These are phyloP conservation scores for Colletotrichum siamense DNA, from an alignment of 2,329 filamentous ascomycete species.

Conservation along the genomic window DNA sequence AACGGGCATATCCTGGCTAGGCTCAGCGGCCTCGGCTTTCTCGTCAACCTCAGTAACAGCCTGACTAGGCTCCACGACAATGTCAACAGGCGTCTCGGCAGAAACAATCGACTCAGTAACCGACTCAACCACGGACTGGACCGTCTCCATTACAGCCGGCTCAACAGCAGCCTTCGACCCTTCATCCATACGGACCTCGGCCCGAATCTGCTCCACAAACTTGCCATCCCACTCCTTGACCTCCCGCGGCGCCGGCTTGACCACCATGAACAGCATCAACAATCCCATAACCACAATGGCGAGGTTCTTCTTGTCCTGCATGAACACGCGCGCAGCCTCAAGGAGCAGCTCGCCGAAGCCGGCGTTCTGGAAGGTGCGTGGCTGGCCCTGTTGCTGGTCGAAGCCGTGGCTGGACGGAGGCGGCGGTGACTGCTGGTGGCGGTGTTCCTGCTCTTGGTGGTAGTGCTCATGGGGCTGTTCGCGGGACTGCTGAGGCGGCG, in stretches of 20 bases:
- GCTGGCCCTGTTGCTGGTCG: constrained; percentile 27
- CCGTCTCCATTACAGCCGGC: not conserved
- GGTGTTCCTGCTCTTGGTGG: constrained; percentile 21
- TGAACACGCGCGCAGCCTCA: constrained; percentile 57
- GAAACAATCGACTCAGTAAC: not conserved
- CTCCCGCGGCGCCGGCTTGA: constrained; percentile 26
- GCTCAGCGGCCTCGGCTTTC: not conserved
- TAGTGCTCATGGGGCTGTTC: constrained; percentile 11
- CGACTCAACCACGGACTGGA: not conserved
- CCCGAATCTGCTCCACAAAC: constrained; percentile 23
- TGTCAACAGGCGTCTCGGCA: not conserved
- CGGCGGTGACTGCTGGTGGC: constrained; percentile 25
- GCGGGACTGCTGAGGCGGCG: not conserved
- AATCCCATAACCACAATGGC: constrained; percentile 60
- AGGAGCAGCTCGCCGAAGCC: constrained; percentile 60
- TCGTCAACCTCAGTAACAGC: not conserved
- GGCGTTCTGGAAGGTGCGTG: constrained; percentile 41
- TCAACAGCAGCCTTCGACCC: not conserved
- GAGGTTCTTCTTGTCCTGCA: constrained; percentile 65
- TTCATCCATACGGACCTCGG: not conserved
- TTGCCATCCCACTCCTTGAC: constrained; percentile 28
- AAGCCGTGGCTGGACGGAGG: constrained; percentile 32
- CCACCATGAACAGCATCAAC: constrained; percentile 58
- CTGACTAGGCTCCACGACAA: not conserved
- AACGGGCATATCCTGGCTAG: not conserved